phyloP scores from a whole-genome alignment of 805 yeast species.

The Torulaspora maleeae region DNA sequence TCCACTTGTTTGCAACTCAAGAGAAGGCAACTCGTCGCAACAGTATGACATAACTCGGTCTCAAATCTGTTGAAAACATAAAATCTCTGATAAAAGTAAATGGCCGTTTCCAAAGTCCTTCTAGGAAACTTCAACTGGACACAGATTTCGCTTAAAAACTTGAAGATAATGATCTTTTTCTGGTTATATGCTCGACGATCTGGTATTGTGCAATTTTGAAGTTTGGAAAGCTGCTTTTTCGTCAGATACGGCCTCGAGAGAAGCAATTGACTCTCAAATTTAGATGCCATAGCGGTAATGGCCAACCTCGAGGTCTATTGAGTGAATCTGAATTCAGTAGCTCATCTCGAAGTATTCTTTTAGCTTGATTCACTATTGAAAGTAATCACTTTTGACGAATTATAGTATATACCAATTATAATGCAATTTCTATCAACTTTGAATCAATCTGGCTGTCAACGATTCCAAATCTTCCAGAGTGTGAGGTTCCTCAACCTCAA shows the following conservation, averaged over 20 bases:
- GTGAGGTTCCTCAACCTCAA: slow-evolving; percentile 84
- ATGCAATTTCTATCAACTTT: slow-evolving; percentile 13
- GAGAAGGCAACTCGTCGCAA: slow-evolving; percentile 65
- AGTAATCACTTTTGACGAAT: slow-evolving; percentile 1
- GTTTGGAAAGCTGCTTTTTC: slow-evolving; percentile 45
- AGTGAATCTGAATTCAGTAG: not conserved
- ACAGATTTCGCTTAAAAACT: slow-evolving; percentile 50
- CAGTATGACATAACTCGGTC: slow-evolving; percentile 49
- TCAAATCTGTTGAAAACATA: slow-evolving; percentile 61
- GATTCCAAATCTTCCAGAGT: slow-evolving; percentile 93
- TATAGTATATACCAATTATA: not conserved
- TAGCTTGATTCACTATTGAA: not conserved
- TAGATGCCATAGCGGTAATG: slow-evolving; percentile 14
- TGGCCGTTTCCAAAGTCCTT: slow-evolving; percentile 62
- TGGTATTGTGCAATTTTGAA: slow-evolving; percentile 49
- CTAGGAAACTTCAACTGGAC: slow-evolving; percentile 60
- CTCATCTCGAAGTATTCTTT: slow-evolving; percentile 1
- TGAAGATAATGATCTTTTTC: slow-evolving; percentile 50
- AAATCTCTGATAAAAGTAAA: slow-evolving; percentile 68
- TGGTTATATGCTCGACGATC: slow-evolving; percentile 48
- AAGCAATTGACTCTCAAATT: slow-evolving; percentile 25
- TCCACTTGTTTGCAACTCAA: slow-evolving; percentile 78
- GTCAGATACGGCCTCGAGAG: slow-evolving; percentile 62
- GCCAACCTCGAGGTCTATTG: not conserved
- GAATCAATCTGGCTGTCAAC: slow-evolving; percentile 52